A percentile compares a stretch with the other conserved stretches of the same genome.
phyloP scores from a whole-genome alignment of 75 land plant genomes.

The Cryptomeria japonica region DNA sequence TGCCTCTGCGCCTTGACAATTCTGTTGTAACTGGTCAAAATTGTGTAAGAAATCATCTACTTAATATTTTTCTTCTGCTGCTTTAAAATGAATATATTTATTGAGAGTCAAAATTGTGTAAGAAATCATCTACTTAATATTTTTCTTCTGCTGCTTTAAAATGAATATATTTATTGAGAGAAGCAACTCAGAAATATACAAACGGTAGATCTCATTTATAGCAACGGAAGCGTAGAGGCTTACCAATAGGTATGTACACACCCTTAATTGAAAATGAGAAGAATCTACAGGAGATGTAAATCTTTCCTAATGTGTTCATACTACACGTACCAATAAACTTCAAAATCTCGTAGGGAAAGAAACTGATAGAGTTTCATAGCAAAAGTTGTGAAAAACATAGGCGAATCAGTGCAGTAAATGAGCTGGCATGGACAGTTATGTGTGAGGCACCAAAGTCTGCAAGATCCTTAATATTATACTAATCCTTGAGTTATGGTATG shows the following conservation, averaged over 20 bases:
- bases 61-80: background rate
- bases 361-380: background rate
- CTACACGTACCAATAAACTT: no score
- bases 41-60: background rate
- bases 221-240: background rate
- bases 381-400: background rate
- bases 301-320: background rate
- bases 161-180: background rate
- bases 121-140: background rate
- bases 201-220: background rate
- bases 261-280: background rate
- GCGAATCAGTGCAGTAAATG: background rate
- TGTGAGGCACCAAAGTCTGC: background rate
- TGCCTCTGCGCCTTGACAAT: no score
- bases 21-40: background rate
- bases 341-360: no score
- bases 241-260: background rate
- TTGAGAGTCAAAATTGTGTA: background rate
- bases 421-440: background rate
- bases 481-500: background rate
- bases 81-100: background rate
- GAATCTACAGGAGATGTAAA: background rate
- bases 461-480: background rate
- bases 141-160: background rate
- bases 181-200: background rate